These are phyloP conservation scores for Coix lacrymajobi DNA, from an alignment of 176 grass and related monocot genomes.

Conservation along the genomic window DNA sequence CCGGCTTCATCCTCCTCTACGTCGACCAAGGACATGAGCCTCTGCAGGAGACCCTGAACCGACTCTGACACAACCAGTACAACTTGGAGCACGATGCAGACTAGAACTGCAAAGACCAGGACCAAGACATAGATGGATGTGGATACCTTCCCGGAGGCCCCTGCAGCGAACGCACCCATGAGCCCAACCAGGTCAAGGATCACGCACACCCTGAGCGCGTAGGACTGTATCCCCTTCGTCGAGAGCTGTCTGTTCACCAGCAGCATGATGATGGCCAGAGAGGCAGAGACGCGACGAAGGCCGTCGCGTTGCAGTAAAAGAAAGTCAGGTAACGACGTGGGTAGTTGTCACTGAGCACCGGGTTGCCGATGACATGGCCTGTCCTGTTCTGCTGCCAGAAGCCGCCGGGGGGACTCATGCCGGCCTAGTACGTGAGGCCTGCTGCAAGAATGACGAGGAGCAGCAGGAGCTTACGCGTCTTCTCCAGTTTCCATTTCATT, in stretches of 20 bases:
- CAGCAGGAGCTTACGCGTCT: too few relatives aligned
- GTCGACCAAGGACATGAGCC: neutral
- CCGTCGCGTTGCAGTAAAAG: slow-evolving; percentile 43
- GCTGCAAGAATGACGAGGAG: slow-evolving; percentile 32
- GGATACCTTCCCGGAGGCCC: slow-evolving; percentile 36
- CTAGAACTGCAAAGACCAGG: slow-evolving; percentile 21
- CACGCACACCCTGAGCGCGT: slow-evolving; percentile 22
- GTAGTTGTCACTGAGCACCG: slow-evolving; percentile 41
- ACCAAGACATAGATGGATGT: slow-evolving; percentile 42
- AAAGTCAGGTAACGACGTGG: slow-evolving; percentile 30
- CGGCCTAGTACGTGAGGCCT: slow-evolving; percentile 41
- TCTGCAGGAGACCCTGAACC: neutral
- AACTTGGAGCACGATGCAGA: slow-evolving; percentile 27
- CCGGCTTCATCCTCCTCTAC: neutral
- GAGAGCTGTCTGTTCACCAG: slow-evolving; percentile 46
- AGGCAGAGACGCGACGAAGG: slow-evolving; percentile 39
- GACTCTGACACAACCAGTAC: slow-evolving; percentile 1
- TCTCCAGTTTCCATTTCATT: too few relatives aligned
- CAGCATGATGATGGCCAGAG: slow-evolving; percentile 42
- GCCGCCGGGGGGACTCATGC: slow-evolving; percentile 36
- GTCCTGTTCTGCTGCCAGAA: slow-evolving; percentile 35
- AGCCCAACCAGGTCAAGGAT: slow-evolving; percentile 32
- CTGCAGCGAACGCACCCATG: slow-evolving; percentile 37
- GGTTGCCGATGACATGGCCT: slow-evolving; percentile 1
- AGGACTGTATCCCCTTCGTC: slow-evolving; percentile 2